These are phyloP conservation scores for Marvania coccoides DNA, from an alignment of 139 green algal genomes.

Conservation along the genomic window DNA sequence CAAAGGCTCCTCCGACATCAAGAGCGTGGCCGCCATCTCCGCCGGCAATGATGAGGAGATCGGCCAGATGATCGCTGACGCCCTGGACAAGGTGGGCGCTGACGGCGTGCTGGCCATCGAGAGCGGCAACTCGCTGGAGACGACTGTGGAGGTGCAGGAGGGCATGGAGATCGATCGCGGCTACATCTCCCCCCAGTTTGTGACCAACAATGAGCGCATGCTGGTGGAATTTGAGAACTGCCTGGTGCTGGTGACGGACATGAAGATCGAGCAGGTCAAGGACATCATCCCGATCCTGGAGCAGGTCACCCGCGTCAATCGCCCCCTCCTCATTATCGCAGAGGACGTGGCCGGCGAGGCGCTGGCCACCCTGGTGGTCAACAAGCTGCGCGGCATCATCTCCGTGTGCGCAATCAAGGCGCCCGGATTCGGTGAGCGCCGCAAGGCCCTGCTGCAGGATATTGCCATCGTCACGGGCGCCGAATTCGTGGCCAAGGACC, in stretches of 20 bases:
- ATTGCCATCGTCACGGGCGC: constrained; percentile 80
- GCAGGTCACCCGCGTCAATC: constrained; percentile 65
- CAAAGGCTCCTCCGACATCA: constrained; percentile 88
- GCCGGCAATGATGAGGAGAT: constrained; percentile 77
- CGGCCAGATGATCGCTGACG: constrained; percentile 78
- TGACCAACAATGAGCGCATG: constrained; percentile 87
- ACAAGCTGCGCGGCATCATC: constrained; percentile 97
- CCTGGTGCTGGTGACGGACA: constrained; percentile 90
- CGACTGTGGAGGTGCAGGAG: constrained; percentile 86
- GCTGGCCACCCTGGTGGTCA: constrained; percentile 96
- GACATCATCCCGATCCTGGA: constrained; percentile 76
- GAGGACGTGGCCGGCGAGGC: constrained; percentile 94
- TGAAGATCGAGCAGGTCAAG: constrained; percentile 79
- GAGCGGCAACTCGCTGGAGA: constrained; percentile 66
- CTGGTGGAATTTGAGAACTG: constrained; percentile 88
- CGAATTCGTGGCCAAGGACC: constrained; percentile 94
- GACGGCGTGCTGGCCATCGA: constrained; percentile 96
- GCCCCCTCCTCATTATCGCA: constrained; percentile 90
- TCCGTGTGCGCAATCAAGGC: constrained; percentile 85
- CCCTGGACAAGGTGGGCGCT: constrained; percentile 75
- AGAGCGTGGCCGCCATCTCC: constrained; percentile 69
- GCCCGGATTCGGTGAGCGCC: constrained; percentile 79
- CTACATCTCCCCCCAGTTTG: constrained; percentile 96
- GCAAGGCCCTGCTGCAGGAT: constrained; percentile 82
- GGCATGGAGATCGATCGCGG: constrained; percentile 96